phyloP scores from a whole-genome alignment of 2,329 filamentous ascomycete genomes.

The Kalmusia sp. region DNA sequence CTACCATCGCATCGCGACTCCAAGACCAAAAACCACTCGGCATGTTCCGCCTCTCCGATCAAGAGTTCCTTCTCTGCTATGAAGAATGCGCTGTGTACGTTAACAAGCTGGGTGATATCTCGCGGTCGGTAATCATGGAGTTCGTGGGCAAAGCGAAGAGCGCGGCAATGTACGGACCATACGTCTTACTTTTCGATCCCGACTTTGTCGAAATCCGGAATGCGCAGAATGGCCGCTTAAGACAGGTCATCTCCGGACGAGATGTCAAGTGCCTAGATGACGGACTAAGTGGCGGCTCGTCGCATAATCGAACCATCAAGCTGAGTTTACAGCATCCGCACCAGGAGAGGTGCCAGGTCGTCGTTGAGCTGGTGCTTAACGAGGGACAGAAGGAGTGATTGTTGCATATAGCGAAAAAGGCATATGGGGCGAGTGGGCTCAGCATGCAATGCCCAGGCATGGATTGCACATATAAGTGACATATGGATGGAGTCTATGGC shows the following conservation, averaged over 20 bases:
- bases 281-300: constrained; percentile 45
- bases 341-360: constrained; percentile 80
- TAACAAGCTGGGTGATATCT: constrained; percentile 97
- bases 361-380: constrained; percentile 91
- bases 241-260: constrained; percentile 91
- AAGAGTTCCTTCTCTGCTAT: constrained; percentile 87
- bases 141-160: constrained; percentile 93
- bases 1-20: constrained; percentile 84
- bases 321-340: constrained; percentile 95
- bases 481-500: no score
- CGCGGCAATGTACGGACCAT: constrained; percentile 89
- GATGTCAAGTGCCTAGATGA: constrained; percentile 93
- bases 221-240: constrained; percentile 89
- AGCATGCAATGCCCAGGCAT: not conserved
- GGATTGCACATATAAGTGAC: not conserved
- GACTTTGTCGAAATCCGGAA: constrained; percentile 98
- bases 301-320: constrained; percentile 78
- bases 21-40: constrained; percentile 84
- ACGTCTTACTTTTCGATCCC: constrained; percentile 90
- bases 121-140: constrained; percentile 93
- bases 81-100: constrained; percentile 97
- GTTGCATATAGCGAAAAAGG: not conserved
- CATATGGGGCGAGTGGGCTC: not conserved
- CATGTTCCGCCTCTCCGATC: constrained; percentile 90
- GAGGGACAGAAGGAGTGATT: constrained; percentile 72